phyloP scores from a whole-genome alignment of 2,329 filamentous ascomycete genomes.

The Rhexocercosporidium sp. region DNA sequence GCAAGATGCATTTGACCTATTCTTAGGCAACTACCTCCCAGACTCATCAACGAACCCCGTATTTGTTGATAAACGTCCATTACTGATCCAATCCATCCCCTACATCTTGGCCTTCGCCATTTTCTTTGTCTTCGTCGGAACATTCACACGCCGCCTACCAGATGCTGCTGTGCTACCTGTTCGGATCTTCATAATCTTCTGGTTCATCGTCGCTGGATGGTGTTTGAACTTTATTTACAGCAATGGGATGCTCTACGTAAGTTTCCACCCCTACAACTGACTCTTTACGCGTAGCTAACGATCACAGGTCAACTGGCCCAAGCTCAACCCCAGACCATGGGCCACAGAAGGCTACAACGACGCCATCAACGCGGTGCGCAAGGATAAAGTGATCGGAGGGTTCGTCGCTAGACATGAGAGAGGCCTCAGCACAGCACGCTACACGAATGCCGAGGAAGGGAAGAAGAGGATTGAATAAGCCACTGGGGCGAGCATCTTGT shows the following conservation, averaged over 20 bases:
- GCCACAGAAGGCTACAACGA: constrained; percentile 89
- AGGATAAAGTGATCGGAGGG: constrained; percentile 80
- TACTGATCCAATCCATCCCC: constrained; percentile 91
- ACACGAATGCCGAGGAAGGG: constrained; percentile 89
- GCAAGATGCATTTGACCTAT: constrained; percentile 95
- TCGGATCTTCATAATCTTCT: constrained; percentile 81
- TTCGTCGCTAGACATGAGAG: constrained; percentile 79
- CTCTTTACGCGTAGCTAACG: too few relatives aligned
- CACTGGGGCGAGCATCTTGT: too few relatives aligned
- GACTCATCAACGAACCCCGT: constrained; percentile 73
- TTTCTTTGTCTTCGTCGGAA: constrained; percentile 79
- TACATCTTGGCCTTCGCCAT: constrained; percentile 79
- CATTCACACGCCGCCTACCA: constrained; percentile 73
- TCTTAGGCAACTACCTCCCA: constrained; percentile 85
- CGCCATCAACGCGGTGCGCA: constrained; percentile 79
- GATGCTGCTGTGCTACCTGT: constrained; percentile 81
- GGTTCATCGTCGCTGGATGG: constrained; percentile 72
- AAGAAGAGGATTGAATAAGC: constrained; percentile 89
- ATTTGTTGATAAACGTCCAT: constrained; percentile 83
- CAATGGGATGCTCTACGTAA: constrained; percentile 93
- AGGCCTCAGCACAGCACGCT: constrained; percentile 80
- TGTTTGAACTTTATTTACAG: constrained; percentile 76
- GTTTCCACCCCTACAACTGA: too few relatives aligned
- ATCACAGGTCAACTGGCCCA: constrained; percentile 92
- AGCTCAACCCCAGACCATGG: constrained; percentile 86